Conservation (phyloP, 2,329 filamentous ascomycete species). For the Sordariomycetes sp. region DNA sequence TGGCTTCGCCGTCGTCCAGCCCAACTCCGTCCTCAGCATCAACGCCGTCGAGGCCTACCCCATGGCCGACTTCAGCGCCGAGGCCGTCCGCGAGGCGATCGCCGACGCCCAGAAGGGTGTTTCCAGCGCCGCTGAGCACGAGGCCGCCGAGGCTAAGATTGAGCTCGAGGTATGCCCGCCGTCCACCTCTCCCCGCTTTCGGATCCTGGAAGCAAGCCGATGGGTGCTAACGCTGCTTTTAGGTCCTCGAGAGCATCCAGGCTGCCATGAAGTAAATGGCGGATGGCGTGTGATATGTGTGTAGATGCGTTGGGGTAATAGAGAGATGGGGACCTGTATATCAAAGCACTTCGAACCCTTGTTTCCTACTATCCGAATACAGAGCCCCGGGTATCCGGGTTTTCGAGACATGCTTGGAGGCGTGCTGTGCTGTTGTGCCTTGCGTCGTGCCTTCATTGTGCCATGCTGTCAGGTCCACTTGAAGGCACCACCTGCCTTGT, state of each 20-base stretch:
- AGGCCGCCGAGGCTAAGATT: conserved; percentile 97
- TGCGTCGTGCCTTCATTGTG: too few species aligned
- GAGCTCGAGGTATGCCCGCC: conserved; percentile 76
- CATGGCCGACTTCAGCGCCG: conserved; percentile 89
- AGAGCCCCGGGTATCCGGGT: neutral
- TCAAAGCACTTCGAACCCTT: neutral
- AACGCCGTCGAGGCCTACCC: conserved; percentile 94
- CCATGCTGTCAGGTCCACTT: too few species aligned
- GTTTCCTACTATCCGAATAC: neutral
- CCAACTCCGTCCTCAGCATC: conserved; percentile 89
- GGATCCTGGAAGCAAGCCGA: neutral
- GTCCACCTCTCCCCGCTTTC: neutral
- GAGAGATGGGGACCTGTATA: conserved; percentile 4
- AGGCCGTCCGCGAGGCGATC: conserved; percentile 81
- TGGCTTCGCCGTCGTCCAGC: conserved; percentile 94
- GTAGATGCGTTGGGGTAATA: conserved; percentile 3
- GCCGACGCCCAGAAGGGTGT: conserved; percentile 93
- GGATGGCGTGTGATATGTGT: neutral
- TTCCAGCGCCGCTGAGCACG: conserved; percentile 80
- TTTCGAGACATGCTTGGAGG: neutral
- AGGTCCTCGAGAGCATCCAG: conserved; percentile 10
- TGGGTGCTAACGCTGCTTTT: neutral
- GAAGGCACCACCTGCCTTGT: too few species aligned
- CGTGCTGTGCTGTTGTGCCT: too few species aligned
- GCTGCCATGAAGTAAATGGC: conserved; percentile 8